These are phyloP conservation scores for Lepidium sativum DNA, from an alignment of 345 rosid species.

Conservation along the genomic window DNA sequence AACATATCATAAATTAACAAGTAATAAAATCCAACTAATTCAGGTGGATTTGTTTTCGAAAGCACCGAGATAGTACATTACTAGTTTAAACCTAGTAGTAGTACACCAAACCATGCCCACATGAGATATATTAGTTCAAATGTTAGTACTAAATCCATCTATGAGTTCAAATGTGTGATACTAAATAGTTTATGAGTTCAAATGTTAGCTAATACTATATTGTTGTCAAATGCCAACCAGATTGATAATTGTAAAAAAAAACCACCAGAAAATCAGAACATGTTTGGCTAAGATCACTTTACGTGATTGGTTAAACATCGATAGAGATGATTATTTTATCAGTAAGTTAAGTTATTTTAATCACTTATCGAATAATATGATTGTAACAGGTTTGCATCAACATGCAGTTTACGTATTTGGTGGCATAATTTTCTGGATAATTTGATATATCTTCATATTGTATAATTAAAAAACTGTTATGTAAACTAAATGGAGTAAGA, in stretches of 20 bases:
- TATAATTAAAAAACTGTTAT: not conserved
- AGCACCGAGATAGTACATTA: no score
- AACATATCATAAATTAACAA: no score
- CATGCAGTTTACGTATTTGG: slow-evolving; percentile 28
- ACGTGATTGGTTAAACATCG: slow-evolving; percentile 1
- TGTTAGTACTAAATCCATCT: not conserved
- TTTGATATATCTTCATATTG: slow-evolving; percentile 4
- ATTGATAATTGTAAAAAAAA: not conserved
- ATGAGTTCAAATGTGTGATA: not conserved
- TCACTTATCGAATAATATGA: not conserved
- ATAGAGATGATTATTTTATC: not conserved
- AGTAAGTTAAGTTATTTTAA: not conserved
- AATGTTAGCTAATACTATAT: not conserved
- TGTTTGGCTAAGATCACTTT: not conserved
- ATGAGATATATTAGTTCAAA: no score
- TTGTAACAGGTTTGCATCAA: slow-evolving; percentile 13
- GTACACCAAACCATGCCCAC: no score
- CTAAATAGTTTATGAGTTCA: not conserved
- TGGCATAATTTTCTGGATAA: slow-evolving; percentile 21
- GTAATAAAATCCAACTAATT: no score
- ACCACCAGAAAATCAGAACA: not conserved
- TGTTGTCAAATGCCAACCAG: not conserved
- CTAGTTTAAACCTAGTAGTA: no score
- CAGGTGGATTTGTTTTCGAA: no score
- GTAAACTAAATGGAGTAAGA: slow-evolving; percentile 1